Conservation (phyloP, 345 rosid genomes). For the Cardamine resedifolia region DNA sequence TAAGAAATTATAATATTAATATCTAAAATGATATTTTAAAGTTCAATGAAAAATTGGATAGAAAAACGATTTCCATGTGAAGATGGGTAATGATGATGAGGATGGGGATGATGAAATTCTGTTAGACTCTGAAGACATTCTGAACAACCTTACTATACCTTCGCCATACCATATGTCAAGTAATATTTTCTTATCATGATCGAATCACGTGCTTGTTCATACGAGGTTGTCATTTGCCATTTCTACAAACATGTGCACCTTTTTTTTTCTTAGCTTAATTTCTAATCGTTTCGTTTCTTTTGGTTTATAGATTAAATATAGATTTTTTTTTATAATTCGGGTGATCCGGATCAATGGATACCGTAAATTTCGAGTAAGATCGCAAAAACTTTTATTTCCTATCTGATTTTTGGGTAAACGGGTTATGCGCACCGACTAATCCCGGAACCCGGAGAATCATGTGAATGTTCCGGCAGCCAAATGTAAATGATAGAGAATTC, state of each 20-base stretch:
- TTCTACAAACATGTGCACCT: constrained; percentile 10
- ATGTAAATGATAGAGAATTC: too few species aligned
- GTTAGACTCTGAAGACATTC: constrained; percentile 26
- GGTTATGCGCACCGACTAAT: too few species aligned
- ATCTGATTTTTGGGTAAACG: too few species aligned
- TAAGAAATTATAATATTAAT: constrained; percentile 22
- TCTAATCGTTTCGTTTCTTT: not conserved
- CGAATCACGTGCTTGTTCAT: constrained; percentile 29
- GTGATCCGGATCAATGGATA: too few species aligned
- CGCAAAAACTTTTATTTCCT: too few species aligned
- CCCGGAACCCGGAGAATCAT: too few species aligned
- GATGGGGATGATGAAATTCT: constrained; percentile 35
- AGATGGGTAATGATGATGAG: constrained; percentile 34
- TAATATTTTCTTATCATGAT: constrained; percentile 13
- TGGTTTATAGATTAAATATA: not conserved
- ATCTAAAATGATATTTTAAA: not conserved
- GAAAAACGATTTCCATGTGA: constrained; percentile 32
- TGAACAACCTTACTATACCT: constrained; percentile 26
- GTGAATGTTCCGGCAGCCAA: too few species aligned
- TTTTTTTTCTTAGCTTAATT: not conserved
- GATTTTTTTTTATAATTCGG: too few species aligned
- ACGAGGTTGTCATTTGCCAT: constrained; percentile 33
- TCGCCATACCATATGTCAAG: constrained; percentile 13
- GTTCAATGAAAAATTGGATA: not conserved
- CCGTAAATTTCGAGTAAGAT: too few species aligned